Evolutionary conservation across 257 asterid genomes (phyloP).

Genomic region (Lycium barbarum): DNA sequence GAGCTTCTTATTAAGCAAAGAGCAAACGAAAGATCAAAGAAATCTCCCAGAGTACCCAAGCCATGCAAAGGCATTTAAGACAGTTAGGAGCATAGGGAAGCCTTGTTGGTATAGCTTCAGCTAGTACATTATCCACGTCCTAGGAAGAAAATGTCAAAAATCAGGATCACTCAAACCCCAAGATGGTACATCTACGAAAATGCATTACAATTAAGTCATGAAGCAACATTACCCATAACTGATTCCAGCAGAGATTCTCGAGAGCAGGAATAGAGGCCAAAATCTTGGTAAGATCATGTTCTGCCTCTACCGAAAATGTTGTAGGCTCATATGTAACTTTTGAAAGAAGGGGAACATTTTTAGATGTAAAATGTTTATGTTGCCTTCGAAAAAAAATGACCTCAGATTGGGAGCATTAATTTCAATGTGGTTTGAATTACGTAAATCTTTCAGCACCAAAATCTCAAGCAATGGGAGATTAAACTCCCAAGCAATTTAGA

Average conservation of each 20-base stretch:
- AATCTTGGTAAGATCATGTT: too few species aligned
- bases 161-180: not conserved
- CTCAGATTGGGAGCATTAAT: not conserved
- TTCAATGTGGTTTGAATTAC: not conserved
- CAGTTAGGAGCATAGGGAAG: not conserved
- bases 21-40: not conserved
- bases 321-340: too few species aligned
- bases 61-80: not conserved
- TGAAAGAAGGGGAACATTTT: too few species aligned
- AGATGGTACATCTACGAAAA: not conserved
- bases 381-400: not conserved
- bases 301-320: too few species aligned
- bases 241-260: too few species aligned
- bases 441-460: not conserved
- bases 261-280: too few species aligned
- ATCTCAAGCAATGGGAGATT: conserved; percentile 15
- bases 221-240: not conserved
- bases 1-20: not conserved
- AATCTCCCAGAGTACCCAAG: not conserved
- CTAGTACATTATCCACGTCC: not conserved
- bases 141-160: not conserved
- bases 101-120: not conserved
- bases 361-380: too few species aligned
- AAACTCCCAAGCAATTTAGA: conserved; percentile 11
- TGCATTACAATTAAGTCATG: not conserved